A percentile compares a stretch with the other conserved stretches of the same genome.
phyloP scores from a whole-genome alignment of 2,329 filamentous ascomycete species.

The Diaporthe caulivora region DNA sequence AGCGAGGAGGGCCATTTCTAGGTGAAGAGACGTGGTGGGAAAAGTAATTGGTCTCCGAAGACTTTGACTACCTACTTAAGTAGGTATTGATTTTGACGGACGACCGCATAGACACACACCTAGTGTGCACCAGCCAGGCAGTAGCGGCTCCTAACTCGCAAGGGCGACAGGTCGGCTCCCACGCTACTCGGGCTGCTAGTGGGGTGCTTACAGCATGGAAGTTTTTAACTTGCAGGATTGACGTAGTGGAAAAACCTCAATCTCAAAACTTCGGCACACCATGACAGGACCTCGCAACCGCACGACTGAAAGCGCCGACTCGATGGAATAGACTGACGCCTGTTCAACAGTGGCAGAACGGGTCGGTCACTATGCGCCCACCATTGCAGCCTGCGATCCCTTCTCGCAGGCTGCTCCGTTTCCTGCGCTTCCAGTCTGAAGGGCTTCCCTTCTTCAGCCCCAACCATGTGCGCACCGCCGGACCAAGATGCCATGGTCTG shows the following conservation, averaged over 20 bases:
- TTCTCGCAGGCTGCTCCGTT: constrained; percentile 74
- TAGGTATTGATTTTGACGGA: background rate
- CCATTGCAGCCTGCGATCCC: constrained; percentile 60
- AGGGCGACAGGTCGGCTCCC: background rate
- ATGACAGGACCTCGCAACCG: background rate
- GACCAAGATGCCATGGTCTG: constrained; percentile 1
- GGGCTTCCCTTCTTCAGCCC: constrained; percentile 63
- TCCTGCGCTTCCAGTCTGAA: constrained; percentile 79
- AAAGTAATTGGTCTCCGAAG: background rate
- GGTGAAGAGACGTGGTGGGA: background rate
- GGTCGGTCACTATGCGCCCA: constrained; percentile 56
- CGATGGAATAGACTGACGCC: constrained; percentile 27
- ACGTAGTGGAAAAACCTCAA: constrained; percentile 31
- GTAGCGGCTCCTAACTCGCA: background rate
- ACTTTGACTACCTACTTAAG: no score
- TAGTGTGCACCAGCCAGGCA: background rate
- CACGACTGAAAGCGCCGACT: constrained; percentile 1
- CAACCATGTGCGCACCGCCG: constrained; percentile 46
- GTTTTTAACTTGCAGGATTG: constrained; percentile 32
- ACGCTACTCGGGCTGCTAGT: background rate
- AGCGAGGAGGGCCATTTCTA: background rate
- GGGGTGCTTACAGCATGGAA: constrained; percentile 18
- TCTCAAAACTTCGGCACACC: constrained; percentile 17
- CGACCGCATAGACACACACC: background rate
- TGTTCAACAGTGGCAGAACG: constrained; percentile 9